Evolutionary conservation across 805 yeast genomes (phyloP).

Genomic region (Metschnikowia kunwiensis): DNA sequence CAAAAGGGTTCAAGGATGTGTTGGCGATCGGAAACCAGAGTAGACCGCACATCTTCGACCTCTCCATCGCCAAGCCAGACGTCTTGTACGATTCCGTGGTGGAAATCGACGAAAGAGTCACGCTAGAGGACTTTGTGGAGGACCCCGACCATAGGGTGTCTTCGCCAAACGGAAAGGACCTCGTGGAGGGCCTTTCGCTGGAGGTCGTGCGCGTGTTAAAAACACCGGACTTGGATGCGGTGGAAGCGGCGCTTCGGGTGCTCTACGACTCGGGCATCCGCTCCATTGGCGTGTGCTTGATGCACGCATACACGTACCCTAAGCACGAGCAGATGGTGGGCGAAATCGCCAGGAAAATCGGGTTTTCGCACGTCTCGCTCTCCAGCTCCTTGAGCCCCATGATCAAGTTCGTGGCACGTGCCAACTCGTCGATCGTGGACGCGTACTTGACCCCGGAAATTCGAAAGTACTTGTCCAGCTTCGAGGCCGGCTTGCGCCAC

Average conservation of each 20-base stretch:
- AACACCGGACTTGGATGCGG: constrained; percentile 26
- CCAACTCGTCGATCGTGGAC: constrained; percentile 43
- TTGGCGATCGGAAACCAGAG: constrained; percentile 86
- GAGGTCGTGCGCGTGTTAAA: constrained; percentile 33
- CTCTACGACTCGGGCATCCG: constrained; percentile 22
- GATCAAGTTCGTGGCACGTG: constrained; percentile 42
- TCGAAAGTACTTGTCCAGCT: constrained; percentile 31
- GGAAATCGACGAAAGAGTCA: constrained; percentile 88
- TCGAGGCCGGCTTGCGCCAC: constrained; percentile 41
- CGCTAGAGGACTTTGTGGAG: constrained; percentile 46
- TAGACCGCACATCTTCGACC: constrained; percentile 84
- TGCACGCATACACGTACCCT: constrained; percentile 42
- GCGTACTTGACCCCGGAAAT: constrained; percentile 43
- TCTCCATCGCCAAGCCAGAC: constrained; percentile 68
- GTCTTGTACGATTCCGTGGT: constrained; percentile 71
- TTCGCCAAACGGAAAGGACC: constrained; percentile 24
- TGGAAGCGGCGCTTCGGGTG: constrained; percentile 24
- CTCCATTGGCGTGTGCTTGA: constrained; percentile 33
- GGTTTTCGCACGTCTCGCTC: constrained; percentile 37
- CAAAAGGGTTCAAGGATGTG: constrained; percentile 85
- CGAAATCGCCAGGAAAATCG: constrained; percentile 32
- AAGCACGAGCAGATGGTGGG: constrained; percentile 37
- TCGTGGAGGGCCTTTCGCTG: constrained; percentile 37
- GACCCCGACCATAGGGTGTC: constrained; percentile 12
- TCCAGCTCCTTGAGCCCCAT: constrained; percentile 42